These are phyloP conservation scores for Aspergillus floridensis DNA, from an alignment of 2,329 filamentous ascomycete species.

Conservation along the genomic window DNA sequence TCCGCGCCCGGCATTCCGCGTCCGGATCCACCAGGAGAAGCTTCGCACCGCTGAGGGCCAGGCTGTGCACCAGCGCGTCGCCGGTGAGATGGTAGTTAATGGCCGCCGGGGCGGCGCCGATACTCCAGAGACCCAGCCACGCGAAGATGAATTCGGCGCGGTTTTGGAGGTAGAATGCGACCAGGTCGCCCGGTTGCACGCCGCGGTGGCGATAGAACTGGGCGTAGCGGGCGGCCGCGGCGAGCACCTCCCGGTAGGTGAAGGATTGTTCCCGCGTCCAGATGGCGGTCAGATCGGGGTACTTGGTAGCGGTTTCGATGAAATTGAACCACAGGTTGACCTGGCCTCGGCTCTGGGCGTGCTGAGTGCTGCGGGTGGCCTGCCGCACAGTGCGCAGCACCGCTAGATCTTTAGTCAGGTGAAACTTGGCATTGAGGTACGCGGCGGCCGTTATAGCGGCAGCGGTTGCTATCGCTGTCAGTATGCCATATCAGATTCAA, in stretches of 20 bases:
- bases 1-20: constrained; percentile 52
- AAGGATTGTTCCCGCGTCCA: constrained; percentile 65
- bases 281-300: constrained; percentile 58
- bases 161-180: constrained; percentile 67
- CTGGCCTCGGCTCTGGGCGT: constrained; percentile 51
- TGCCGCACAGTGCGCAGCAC: constrained; percentile 46
- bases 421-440: constrained; percentile 62
- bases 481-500: background rate
- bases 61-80: constrained; percentile 63
- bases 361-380: constrained; percentile 46
- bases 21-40: constrained; percentile 61
- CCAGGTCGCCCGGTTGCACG: constrained; percentile 59
- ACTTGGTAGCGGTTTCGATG: constrained; percentile 53
- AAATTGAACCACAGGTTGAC: constrained; percentile 66
- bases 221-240: constrained; percentile 59
- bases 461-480: constrained; percentile 16
- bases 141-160: constrained; percentile 65
- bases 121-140: constrained; percentile 63
- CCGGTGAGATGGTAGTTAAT: constrained; percentile 69
- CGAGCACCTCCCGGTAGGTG: constrained; percentile 57
- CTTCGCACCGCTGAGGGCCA: constrained; percentile 56
- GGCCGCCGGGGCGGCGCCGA: constrained; percentile 67
- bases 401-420: constrained; percentile 61
- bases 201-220: constrained; percentile 61
- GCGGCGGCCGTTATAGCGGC: constrained; percentile 29